Base-by-base conservation (phyloP, 1,284 basidiomycete species). In the Ustilago loliicola region DNA sequence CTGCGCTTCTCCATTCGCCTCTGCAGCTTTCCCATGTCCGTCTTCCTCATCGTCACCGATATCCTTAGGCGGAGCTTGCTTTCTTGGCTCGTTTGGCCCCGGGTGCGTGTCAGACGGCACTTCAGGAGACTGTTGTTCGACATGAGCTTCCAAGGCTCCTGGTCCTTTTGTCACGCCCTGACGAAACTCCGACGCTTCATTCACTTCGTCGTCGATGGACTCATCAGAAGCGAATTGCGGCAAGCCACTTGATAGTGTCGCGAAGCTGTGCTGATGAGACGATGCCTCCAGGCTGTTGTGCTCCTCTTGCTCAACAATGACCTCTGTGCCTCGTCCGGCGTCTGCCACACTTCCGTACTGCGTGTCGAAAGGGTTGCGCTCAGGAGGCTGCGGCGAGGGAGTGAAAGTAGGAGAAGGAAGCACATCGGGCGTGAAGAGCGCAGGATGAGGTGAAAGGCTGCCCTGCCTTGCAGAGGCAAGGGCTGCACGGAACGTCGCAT, bases 341-440 rank as follows among this genome's bases (percentile, higher is more conserved):
- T 55, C 63, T n/a, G 56, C 53, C 2, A 40, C 45, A 10, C 52
- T 56, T 2, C 25, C 70, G 19, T 72, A 71, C 38, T 69, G 67
- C 17, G 62, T 52, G n/a, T 72, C 78, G 53, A 72, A 69, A 6
- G 71, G 72, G 23, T 72, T 72, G 19, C 57, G 71, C 42, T 74
- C 72, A 6, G 61, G 57, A 4, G 58, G 68, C 36, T 73, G 70
- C n/a, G 66, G 67, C n/a, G 64, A 55, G 30, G 79, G 73, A 45
- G 77, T 71, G 52, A 79, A 79, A 0, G 67, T 74, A 0, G 74
- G 78, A 25, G 78, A 80, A 17, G 78, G 78, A 21, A 77, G 59
- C 29, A 70, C 61, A 27, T 80, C 78, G 2, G 78, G 78, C 17
- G 78, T 77, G 45, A 70, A 74, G 25, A 78, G 64, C 4, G 62